These are phyloP conservation scores for Oryza meyeriana DNA, from an alignment of 176 grass and related monocot genomes.

Conservation along the genomic window DNA sequence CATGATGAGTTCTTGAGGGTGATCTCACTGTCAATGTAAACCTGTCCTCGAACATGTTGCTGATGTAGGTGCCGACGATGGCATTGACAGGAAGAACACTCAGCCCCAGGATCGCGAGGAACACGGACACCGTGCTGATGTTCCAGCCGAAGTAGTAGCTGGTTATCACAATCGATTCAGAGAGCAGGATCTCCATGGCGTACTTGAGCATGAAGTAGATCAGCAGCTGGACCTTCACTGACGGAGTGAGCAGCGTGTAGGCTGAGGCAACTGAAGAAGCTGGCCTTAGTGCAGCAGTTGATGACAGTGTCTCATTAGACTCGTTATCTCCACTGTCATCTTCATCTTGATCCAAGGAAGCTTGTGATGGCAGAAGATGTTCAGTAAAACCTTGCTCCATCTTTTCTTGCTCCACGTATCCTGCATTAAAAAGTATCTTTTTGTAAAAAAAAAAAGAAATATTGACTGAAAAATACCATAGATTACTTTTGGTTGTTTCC, in stretches of 20 bases:
- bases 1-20: no score
- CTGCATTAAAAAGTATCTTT: background rate
- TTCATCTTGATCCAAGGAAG: background rate
- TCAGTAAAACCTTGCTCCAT: slow-evolving; percentile 23
- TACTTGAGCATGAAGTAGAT: slow-evolving; percentile 68
- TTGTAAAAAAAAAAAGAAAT: background rate
- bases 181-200: slow-evolving; percentile 55
- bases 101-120: slow-evolving; percentile 47
- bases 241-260: slow-evolving; percentile 50
- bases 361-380: background rate
- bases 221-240: slow-evolving; percentile 59
- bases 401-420: background rate
- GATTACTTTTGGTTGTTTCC: no score
- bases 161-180: slow-evolving; percentile 48
- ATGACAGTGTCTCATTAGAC: background rate
- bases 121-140: slow-evolving; percentile 37
- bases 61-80: slow-evolving; percentile 45
- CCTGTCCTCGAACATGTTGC: slow-evolving; percentile 60
- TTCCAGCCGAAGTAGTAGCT: slow-evolving; percentile 48
- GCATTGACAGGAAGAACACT: slow-evolving; percentile 54
- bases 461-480: background rate
- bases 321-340: background rate
- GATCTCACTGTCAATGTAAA: background rate
- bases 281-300: background rate
- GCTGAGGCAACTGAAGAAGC: slow-evolving; percentile 46